Conservation (phyloP, 2,329 filamentous ascomycete genomes). For the Onygena corvina region DNA sequence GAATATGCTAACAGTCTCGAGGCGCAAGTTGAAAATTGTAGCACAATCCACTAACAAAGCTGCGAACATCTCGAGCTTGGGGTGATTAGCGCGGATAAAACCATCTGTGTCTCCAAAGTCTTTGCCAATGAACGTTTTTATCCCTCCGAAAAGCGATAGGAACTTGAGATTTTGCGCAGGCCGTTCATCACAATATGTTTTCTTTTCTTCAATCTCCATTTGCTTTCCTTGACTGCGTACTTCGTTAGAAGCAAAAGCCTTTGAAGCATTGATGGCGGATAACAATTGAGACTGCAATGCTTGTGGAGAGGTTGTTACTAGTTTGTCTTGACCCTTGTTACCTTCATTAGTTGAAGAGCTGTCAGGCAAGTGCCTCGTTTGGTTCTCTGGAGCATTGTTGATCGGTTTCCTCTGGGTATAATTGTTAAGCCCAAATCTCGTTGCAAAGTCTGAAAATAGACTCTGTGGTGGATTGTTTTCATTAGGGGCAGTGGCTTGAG, state of each 20-base stretch:
- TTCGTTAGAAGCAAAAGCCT: conserved; percentile 59
- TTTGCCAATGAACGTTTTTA: conserved; percentile 60
- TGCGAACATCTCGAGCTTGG: conserved; percentile 57
- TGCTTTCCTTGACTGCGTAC: conserved; percentile 64
- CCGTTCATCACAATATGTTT: conserved; percentile 72
- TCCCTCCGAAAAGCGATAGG: conserved; percentile 56
- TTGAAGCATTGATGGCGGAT: conserved; percentile 65
- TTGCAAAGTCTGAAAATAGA: conserved; percentile 56
- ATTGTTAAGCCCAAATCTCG: conserved; percentile 55
- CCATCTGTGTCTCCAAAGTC: conserved; percentile 26
- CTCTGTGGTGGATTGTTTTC: conserved; percentile 24
- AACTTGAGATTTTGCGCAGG: conserved; percentile 62
- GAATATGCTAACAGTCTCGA: conserved; percentile 68
- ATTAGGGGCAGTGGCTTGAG: neutral
- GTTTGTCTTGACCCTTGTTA: conserved; percentile 18
- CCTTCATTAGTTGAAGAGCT: neutral
- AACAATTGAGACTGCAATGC: conserved; percentile 44
- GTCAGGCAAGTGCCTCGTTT: neutral
- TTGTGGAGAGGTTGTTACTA: conserved; percentile 27
- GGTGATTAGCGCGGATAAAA: conserved; percentile 9
- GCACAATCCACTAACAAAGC: conserved; percentile 56
- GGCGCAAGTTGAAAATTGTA: conserved; percentile 58
- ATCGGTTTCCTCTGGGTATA: conserved; percentile 19
- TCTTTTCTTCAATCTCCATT: conserved; percentile 64
- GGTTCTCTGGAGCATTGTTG: conserved; percentile 14